A percentile compares a stretch with the other conserved stretches of the same genome.
These are phyloP conservation scores for Pseudovirgaria hyperparasitica DNA, from an alignment of 2,329 filamentous ascomycete species.

Conservation along the genomic window DNA sequence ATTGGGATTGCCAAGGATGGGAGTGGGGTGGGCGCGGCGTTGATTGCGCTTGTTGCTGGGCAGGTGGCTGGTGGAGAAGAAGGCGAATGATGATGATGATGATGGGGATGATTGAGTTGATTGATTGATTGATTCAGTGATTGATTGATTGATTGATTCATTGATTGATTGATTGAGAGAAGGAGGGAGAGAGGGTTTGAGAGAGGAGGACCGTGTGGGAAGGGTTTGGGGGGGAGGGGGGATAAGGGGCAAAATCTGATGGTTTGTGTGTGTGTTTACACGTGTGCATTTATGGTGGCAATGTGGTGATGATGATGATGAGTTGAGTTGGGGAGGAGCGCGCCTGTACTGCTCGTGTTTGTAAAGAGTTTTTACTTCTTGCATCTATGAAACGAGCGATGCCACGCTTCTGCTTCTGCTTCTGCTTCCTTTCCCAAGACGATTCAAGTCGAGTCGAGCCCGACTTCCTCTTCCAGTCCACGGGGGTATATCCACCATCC, in stretches of 20 bases:
- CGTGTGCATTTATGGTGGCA: neutral
- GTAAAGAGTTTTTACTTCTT: neutral
- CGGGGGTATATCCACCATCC: neutral
- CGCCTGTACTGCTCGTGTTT: too few species aligned
- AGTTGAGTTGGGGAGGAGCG: too few species aligned
- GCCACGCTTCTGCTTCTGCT: neutral
- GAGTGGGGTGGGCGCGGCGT: slow-evolving; percentile 83
- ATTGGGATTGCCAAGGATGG: slow-evolving; percentile 97
- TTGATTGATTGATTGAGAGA: too few species aligned
- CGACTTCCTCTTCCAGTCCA: neutral
- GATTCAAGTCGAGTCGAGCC: neutral
- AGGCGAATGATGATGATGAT: neutral
- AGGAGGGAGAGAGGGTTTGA: neutral
- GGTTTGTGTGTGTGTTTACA: neutral
- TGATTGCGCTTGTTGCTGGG: slow-evolving; percentile 85
- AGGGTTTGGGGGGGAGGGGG: slow-evolving; percentile 1
- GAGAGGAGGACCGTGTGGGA: neutral
- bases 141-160: too few species aligned
- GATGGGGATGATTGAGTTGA: too few species aligned
- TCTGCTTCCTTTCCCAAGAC: neutral
- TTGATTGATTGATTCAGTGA: too few species aligned
- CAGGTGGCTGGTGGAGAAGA: slow-evolving; percentile 18
- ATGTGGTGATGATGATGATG: neutral
- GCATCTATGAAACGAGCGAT: neutral
- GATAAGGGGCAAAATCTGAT: neutral